A percentile compares a stretch with the other conserved stretches of the same genome.
These are phyloP conservation scores for Raphanus sativus DNA, from an alignment of 345 rosid genomes.

Conservation along the genomic window DNA sequence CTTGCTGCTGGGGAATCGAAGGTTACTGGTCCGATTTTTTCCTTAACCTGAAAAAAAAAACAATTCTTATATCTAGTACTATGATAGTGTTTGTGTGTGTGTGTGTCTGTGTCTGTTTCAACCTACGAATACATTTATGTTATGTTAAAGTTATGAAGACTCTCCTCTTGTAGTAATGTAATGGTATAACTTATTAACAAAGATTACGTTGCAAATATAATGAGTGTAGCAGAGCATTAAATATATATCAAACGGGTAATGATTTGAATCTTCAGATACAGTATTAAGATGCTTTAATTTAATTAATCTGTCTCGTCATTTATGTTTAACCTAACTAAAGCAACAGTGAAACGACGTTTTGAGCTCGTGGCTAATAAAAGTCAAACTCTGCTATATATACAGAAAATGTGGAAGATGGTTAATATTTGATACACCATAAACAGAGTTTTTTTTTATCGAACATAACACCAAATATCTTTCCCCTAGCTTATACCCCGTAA, in stretches of 20 bases:
- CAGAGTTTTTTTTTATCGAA: not conserved
- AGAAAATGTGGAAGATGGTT: not conserved
- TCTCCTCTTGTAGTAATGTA: constrained; percentile 7
- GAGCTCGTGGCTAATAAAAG: not conserved
- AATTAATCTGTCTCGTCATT: not conserved
- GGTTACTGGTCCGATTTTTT: constrained; percentile 46
- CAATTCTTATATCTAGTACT: constrained; percentile 28
- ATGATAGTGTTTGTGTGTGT: constrained; percentile 2
- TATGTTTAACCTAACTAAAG: not conserved
- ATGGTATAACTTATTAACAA: constrained; percentile 8
- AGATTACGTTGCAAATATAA: not conserved
- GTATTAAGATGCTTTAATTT: not conserved
- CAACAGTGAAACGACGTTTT: not conserved
- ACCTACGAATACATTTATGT: not conserved
- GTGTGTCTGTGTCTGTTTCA: not conserved
- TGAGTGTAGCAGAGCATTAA: not conserved
- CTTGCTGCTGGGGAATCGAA: constrained; percentile 40
- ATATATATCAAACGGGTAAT: not conserved
- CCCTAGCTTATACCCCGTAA: not conserved
- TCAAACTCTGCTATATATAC: not conserved
- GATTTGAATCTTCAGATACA: constrained; percentile 7
- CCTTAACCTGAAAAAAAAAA: constrained; percentile 38
- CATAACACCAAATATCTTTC: not conserved
- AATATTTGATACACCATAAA: not conserved
- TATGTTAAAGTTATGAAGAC: constrained; percentile 3